Evolutionary conservation across 371 early-diverging fungal genomes (phyloP).

Genomic region (Umbelopsis sp.): DNA sequence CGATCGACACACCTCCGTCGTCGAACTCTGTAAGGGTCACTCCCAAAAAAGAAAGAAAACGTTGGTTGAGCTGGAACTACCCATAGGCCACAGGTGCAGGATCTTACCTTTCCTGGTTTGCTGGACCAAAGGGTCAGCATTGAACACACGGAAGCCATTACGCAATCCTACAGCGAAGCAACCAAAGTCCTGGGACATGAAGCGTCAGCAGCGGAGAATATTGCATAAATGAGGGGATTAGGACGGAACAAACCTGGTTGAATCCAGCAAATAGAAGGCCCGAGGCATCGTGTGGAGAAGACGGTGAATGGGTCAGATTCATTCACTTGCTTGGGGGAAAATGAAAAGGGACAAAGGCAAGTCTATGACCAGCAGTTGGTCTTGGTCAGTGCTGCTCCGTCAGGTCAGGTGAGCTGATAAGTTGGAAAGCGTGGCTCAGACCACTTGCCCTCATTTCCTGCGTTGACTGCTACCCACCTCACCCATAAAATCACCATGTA

Average conservation of each 20-base stretch:
- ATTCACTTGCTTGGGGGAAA: slow-evolving; percentile 30
- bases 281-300: slow-evolving; percentile 55
- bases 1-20: slow-evolving; percentile 88
- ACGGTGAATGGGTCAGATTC: slow-evolving; percentile 61
- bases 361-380: neutral
- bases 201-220: slow-evolving; percentile 9
- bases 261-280: slow-evolving; percentile 69
- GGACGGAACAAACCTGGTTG: slow-evolving; percentile 49
- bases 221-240: neutral
- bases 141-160: slow-evolving; percentile 90
- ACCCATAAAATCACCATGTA: too few relatives aligned
- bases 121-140: slow-evolving; percentile 89
- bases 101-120: slow-evolving; percentile 76
- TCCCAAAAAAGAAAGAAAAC: neutral
- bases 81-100: neutral
- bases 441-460: too few relatives aligned
- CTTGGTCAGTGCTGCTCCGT: neutral
- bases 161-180: slow-evolving; percentile 94
- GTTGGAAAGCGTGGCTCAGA: neutral
- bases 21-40: slow-evolving; percentile 64
- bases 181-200: slow-evolving; percentile 67
- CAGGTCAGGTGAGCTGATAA: slow-evolving; percentile 2
- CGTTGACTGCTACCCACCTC: too few relatives aligned
- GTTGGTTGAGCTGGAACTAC: neutral
- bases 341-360: neutral